Evolutionary conservation across 2,329 filamentous ascomycete species (phyloP), one percentile per base, ranked within the genome.

Genomic region (Periconia sp.): DNA sequence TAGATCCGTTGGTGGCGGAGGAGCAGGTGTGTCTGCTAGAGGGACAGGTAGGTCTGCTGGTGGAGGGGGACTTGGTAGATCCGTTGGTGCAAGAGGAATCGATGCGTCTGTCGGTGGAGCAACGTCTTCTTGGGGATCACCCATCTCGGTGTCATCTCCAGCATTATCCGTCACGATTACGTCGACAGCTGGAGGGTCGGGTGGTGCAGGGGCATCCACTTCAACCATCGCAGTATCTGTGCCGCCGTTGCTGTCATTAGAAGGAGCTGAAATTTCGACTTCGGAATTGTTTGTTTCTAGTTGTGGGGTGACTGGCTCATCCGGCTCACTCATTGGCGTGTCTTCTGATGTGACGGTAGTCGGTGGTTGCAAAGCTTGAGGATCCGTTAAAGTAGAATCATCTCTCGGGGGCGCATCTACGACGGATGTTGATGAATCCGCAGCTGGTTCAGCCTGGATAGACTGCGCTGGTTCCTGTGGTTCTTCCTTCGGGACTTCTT

Each of bases 321-420:
- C 69, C 11, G 61, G 58, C 35, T 70, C 69, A 29, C 64, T 70
- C 69, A 72, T 72, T 9, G 63, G 63, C 13, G 68, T 70, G 33
- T 72, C 69, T 40, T 66, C 65, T 13, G 47, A 47, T n/a, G n/a
- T n/a, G n/a, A n/a, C n/a, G n/a, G n/a, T n/a, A n/a, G n/a, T n/a
- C 25, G n/a, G 11, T 11, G 23, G 26, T 28, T 19, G 28, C 11
- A 30, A 18, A 23, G 19, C 36, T 32, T 21, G 35, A 31, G 24
- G 25, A 6, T 4, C n/a, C n/a, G n/a, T n/a, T n/a, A n/a, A n/a
- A n/a, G n/a, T n/a, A n/a, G n/a, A n/a, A n/a, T n/a, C n/a, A n/a
- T n/a, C n/a, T n/a, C n/a, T n/a, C n/a, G n/a, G n/a, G n/a, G n/a
- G n/a, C n/a, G n/a, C n/a, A n/a, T n/a, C n/a, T n/a, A n/a, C n/a